phyloP scores from a whole-genome alignment of 495 filamentous ascomycete species.

The Lineolata rhizophorae region DNA sequence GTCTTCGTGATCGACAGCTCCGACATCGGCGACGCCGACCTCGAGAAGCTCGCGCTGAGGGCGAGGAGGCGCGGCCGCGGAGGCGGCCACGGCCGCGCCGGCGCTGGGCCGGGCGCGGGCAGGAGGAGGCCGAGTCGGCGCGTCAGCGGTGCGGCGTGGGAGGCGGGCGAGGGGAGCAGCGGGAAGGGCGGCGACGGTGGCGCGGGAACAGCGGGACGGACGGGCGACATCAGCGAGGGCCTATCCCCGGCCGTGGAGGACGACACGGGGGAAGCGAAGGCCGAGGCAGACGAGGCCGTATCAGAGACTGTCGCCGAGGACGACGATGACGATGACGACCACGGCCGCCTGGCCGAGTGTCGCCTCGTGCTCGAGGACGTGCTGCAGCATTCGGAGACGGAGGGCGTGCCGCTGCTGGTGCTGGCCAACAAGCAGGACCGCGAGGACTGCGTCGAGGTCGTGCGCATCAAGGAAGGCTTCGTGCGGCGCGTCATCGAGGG shows the following conservation, averaged over 20 bases:
- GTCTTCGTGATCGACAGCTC: slow-evolving; percentile 91
- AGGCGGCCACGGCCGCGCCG: background rate
- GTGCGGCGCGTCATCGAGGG: slow-evolving; percentile 90
- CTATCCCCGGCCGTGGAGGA: too few relatives aligned
- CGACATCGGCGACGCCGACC: slow-evolving; percentile 62
- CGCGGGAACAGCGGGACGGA: too few relatives aligned
- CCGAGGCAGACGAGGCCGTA: too few relatives aligned
- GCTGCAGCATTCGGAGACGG: slow-evolving; percentile 61
- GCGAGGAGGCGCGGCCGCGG: slow-evolving; percentile 1
- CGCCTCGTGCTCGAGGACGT: slow-evolving; percentile 75
- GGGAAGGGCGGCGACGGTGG: too few relatives aligned
- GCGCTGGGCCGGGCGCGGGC: too few relatives aligned
- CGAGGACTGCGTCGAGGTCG: slow-evolving; percentile 93
- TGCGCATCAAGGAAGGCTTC: slow-evolving; percentile 87
- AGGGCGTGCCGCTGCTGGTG: slow-evolving; percentile 77
- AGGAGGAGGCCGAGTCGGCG: too few relatives aligned
- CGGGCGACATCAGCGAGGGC: slow-evolving; percentile 1
- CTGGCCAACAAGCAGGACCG: slow-evolving; percentile 95
- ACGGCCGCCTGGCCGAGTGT: slow-evolving; percentile 65
- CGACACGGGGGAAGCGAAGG: slow-evolving; percentile 23
- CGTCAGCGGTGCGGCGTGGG: too few relatives aligned
- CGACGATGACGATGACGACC: slow-evolving; percentile 29
- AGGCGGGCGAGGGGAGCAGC: too few relatives aligned
- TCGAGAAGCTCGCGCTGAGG: slow-evolving; percentile 14
- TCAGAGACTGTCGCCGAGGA: too few relatives aligned